Evolutionary conservation across 2,329 filamentous ascomycete species (phyloP).

Genomic region (Nectriaceae sp.): DNA sequence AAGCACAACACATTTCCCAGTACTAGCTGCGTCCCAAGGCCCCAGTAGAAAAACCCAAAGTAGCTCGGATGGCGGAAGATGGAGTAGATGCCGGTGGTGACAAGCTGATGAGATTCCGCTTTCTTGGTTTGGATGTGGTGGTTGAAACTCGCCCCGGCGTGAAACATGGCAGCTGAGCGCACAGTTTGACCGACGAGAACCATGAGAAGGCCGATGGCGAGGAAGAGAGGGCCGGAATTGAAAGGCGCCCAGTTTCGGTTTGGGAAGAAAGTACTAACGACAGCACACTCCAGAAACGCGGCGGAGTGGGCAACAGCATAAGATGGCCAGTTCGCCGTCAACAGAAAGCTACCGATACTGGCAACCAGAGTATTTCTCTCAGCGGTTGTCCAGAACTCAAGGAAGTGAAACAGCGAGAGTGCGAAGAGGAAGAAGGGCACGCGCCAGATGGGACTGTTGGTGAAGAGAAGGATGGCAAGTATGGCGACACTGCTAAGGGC

Average conservation of each 20-base stretch:
- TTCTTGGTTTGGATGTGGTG: constrained; percentile 77
- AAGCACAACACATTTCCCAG: constrained; percentile 84
- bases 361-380: constrained; percentile 77
- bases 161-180: constrained; percentile 82
- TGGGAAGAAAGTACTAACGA: constrained; percentile 61
- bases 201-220: constrained; percentile 62
- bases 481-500: constrained; percentile 37
- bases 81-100: constrained; percentile 79
- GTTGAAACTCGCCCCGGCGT: constrained; percentile 90
- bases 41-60: constrained; percentile 99
- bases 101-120: constrained; percentile 71
- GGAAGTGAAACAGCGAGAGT: constrained; percentile 86
- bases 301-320: constrained; percentile 82
- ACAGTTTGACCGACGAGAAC: constrained; percentile 72
- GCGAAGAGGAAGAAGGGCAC: constrained; percentile 66
- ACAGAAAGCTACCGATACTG: constrained; percentile 74
- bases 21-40: constrained; percentile 87
- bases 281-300: constrained; percentile 72
- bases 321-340: constrained; percentile 79
- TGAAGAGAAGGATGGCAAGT: constrained; percentile 35
- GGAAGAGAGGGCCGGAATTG: constrained; percentile 41
- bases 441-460: constrained; percentile 57
- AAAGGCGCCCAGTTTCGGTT: constrained; percentile 47
- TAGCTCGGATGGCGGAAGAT: constrained; percentile 85
- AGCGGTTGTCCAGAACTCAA: constrained; percentile 93